Conservation (phyloP, 1,139 yeast species). For the Diutina siamensis region DNA sequence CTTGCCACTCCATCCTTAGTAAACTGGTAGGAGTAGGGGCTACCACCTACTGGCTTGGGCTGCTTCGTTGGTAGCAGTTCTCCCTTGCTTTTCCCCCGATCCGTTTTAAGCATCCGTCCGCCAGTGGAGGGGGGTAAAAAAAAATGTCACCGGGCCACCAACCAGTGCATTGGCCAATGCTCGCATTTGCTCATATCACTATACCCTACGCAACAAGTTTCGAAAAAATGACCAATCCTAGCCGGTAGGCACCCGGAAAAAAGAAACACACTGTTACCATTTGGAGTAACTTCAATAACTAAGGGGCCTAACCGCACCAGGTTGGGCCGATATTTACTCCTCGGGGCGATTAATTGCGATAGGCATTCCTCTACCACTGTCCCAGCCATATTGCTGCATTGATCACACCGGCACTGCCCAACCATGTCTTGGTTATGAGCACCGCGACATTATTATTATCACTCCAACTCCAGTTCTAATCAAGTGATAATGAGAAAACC, state of each 20-base stretch:
- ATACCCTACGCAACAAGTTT: too few relatives aligned
- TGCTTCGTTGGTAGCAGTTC: too few relatives aligned
- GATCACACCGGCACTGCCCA: neutral
- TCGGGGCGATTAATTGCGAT: neutral
- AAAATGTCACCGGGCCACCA: neutral
- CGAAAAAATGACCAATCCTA: too few relatives aligned
- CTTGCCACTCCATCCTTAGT: too few relatives aligned
- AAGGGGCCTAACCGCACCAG: too few relatives aligned
- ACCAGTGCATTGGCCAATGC: neutral
- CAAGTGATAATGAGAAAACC: neutral
- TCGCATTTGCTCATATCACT: too few relatives aligned
- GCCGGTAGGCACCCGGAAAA: too few relatives aligned
- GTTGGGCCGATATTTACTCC: neutral
- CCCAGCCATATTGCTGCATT: neutral
- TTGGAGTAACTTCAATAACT: neutral
- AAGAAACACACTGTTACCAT: neutral
- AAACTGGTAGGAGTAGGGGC: too few relatives aligned
- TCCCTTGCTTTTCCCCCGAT: neutral
- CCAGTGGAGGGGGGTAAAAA: neutral
- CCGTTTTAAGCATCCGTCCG: neutral
- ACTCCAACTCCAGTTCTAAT: neutral
- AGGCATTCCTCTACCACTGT: neutral
- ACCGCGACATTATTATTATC: neutral
- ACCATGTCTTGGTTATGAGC: neutral
- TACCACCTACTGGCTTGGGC: too few relatives aligned